These are phyloP conservation scores for Heracleum sosnowskyi DNA, from an alignment of 129 eudicot genomes.

Conservation along the genomic window DNA sequence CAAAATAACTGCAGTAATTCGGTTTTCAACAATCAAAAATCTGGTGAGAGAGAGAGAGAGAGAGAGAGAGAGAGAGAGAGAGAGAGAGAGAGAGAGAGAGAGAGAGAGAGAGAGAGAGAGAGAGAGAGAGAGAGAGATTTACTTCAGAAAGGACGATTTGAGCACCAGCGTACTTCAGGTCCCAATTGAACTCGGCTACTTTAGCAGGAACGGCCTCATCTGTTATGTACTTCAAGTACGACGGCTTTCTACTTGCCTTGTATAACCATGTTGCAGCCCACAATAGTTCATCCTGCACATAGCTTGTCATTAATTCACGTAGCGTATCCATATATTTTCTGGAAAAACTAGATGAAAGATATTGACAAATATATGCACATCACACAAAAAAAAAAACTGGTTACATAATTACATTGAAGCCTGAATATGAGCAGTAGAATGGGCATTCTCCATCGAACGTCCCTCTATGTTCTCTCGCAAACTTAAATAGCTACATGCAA, in stretches of 20 bases:
- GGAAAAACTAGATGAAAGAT: background rate
- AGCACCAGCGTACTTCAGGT: slow-evolving; percentile 79
- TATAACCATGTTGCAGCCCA: slow-evolving; percentile 95
- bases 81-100: too few species aligned
- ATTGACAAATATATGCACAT: background rate
- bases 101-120: too few species aligned
- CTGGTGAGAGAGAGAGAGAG: background rate
- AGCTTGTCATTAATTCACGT: background rate
- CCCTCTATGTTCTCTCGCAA: slow-evolving; percentile 56
- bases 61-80: too few species aligned
- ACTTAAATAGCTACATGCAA: slow-evolving; percentile 56
- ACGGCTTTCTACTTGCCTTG: slow-evolving; percentile 41
- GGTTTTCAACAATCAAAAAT: background rate
- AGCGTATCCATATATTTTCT: background rate
- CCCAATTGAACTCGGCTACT: slow-evolving; percentile 81
- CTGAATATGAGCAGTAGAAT: slow-evolving; percentile 81
- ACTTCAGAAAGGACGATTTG: slow-evolving; percentile 71
- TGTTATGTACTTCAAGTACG: slow-evolving; percentile 34
- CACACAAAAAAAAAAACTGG: background rate
- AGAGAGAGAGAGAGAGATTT: background rate
- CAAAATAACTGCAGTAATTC: slow-evolving; percentile 39
- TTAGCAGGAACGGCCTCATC: slow-evolving; percentile 46
- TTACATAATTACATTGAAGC: slow-evolving; percentile 45
- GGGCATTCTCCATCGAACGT: slow-evolving; percentile 93
- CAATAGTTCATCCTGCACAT: slow-evolving; percentile 66